phyloP scores from a whole-genome alignment of 805 yeast genomes.

The Pichia californica region DNA sequence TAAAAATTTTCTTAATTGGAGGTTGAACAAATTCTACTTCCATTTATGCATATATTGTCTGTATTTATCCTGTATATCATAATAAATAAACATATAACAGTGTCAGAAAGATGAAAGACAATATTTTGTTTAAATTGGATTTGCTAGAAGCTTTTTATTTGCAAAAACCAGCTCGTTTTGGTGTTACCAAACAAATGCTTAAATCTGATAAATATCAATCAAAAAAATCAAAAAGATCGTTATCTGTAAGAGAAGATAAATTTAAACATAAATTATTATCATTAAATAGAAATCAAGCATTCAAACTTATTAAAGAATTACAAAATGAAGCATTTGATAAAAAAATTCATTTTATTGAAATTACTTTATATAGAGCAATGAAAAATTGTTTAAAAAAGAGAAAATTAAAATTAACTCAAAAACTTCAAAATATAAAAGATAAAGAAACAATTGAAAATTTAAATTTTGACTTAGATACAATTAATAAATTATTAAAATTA shows the following conservation, averaged over 20 bases:
- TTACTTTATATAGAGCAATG: slow-evolving; percentile 35
- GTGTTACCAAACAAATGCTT: slow-evolving; percentile 41
- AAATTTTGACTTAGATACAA: neutral
- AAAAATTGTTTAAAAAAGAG: slow-evolving; percentile 30
- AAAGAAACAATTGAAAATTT: neutral
- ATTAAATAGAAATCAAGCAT: slow-evolving; percentile 36
- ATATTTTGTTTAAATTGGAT: slow-evolving; percentile 48
- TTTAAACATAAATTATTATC: slow-evolving; percentile 31
- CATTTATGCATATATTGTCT: too few species aligned
- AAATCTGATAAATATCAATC: slow-evolving; percentile 32
- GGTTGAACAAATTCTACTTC: too few species aligned
- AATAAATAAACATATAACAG: too few species aligned
- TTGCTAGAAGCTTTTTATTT: slow-evolving; percentile 46
- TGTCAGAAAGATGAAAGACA: slow-evolving; percentile 26
- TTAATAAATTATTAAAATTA: slow-evolving; percentile 5
- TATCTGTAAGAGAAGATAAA: neutral
- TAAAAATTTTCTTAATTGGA: neutral
- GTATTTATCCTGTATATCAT: too few species aligned
- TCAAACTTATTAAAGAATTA: slow-evolving; percentile 36
- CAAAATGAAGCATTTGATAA: slow-evolving; percentile 40
- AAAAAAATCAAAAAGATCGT: neutral
- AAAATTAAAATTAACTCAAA: slow-evolving; percentile 4
- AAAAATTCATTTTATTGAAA: slow-evolving; percentile 34
- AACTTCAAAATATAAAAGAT: neutral
- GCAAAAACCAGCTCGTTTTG: slow-evolving; percentile 42